These are phyloP conservation scores for Fabrea salina DNA, from an alignment of 169 alveolate genomes.

Conservation along the genomic window DNA sequence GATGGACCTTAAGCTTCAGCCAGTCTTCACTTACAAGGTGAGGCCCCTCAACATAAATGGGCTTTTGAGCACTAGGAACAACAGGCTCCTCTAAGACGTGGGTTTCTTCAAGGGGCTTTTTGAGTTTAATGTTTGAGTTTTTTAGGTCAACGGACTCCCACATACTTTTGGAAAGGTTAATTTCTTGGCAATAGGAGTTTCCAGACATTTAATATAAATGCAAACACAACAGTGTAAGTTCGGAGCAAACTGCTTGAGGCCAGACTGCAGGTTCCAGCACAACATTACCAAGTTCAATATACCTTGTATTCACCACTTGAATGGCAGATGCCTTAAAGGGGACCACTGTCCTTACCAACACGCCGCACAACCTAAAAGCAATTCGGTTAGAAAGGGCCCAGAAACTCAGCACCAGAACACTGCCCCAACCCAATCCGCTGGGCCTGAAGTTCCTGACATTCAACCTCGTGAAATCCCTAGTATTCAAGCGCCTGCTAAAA, in stretches of 20 bases:
- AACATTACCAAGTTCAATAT: background rate
- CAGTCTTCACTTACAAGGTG: no score
- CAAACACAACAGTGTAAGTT: constrained; percentile 13
- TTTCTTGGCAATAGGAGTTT: no score
- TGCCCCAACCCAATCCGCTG: background rate
- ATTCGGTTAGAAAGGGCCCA: background rate
- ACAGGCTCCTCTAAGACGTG: no score
- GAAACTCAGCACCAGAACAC: background rate
- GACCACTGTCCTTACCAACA: constrained; percentile 25
- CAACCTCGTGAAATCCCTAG: background rate
- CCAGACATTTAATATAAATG: no score
- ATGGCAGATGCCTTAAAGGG: constrained; percentile 7
- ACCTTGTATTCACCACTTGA: constrained; percentile 1
- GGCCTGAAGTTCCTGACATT: background rate
- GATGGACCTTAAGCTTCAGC: no score
- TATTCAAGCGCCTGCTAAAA: background rate
- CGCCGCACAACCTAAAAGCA: background rate
- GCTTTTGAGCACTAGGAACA: no score
- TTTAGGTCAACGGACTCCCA: no score
- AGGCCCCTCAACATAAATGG: no score
- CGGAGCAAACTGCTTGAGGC: constrained; percentile 17
- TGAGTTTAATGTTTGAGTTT: no score
- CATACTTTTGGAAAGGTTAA: no score
- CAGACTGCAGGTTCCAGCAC: constrained; percentile 18
- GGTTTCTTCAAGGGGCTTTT: no score